phyloP scores from a whole-genome alignment of 441 rosid genomes.

The Arabidopsis hybrid region DNA sequence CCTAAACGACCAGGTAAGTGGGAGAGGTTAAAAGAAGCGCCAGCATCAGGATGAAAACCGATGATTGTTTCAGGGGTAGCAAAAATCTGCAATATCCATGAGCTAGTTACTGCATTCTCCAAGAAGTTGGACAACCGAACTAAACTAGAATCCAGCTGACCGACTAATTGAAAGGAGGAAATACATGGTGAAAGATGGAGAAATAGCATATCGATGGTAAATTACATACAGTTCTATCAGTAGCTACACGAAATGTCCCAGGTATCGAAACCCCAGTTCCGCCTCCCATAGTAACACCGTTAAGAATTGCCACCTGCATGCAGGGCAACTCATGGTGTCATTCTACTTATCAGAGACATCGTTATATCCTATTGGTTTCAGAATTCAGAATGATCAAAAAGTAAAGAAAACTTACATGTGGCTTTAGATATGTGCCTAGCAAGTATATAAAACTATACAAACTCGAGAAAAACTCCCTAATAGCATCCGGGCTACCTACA shows the following conservation, averaged over 20 bases:
- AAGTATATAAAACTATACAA: conserved; percentile 50
- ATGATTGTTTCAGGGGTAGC: conserved; percentile 95
- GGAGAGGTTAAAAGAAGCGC: conserved; percentile 89
- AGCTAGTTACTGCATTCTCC: conserved; percentile 25
- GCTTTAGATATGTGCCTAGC: conserved; percentile 55
- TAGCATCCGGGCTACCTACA: conserved; percentile 78
- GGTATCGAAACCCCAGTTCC: conserved; percentile 97
- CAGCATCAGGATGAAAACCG: conserved; percentile 98
- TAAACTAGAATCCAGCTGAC: conserved; percentile 38
- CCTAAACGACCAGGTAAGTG: conserved; percentile 89
- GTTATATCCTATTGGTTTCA: neutral
- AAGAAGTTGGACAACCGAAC: neutral
- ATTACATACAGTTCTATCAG: conserved; percentile 76
- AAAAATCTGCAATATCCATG: conserved; percentile 65
- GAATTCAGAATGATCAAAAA: conserved; percentile 2
- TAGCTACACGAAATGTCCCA: conserved; percentile 85
- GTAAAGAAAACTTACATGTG: conserved; percentile 47
- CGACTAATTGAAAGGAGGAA: neutral
- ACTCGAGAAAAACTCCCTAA: conserved; percentile 70
- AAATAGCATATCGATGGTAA: conserved; percentile 6
- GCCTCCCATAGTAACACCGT: conserved; percentile 96
- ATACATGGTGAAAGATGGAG: conserved; percentile 19
- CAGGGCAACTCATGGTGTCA: conserved; percentile 31
- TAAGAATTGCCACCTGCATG: conserved; percentile 78
- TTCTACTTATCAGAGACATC: neutral